Conservation (phyloP, 2,329 filamentous ascomycete genomes). For the Coniochaeta prunicola region DNA sequence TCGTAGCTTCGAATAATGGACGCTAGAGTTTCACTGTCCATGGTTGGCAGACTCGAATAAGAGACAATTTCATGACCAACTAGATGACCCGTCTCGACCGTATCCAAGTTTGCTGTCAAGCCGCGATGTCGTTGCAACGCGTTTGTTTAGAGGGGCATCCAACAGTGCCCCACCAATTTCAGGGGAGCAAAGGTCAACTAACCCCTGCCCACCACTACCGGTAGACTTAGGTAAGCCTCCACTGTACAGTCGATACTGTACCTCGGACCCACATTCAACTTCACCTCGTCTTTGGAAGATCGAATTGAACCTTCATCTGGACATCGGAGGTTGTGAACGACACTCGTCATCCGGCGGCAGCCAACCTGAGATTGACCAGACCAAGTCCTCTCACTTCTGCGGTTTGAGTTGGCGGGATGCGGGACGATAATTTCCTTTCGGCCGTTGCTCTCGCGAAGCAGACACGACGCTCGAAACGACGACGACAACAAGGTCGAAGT, state of each 20-base stretch:
- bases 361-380: neutral
- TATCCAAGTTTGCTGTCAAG: too few relatives aligned
- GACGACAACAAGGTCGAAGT: neutral
- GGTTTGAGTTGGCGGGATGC: neutral
- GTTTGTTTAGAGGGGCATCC: neutral
- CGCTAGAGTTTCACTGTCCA: slow-evolving; percentile 20
- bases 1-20: slow-evolving; percentile 22
- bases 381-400: neutral
- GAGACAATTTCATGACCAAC: too few relatives aligned
- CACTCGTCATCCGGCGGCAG: neutral
- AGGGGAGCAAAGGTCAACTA: neutral
- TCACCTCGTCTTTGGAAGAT: neutral
- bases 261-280: neutral
- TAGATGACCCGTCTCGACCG: neutral
- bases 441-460: neutral
- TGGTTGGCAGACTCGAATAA: too few relatives aligned
- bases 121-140: neutral
- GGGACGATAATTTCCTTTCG: neutral
- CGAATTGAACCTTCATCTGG: too few relatives aligned
- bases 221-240: too few relatives aligned
- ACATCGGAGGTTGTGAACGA: too few relatives aligned
- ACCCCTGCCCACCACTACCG: too few relatives aligned
- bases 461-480: neutral
- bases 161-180: neutral
- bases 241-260: neutral